Evolutionary conservation across 306 rosid genomes (phyloP).

Genomic region (Rosa persica): DNA sequence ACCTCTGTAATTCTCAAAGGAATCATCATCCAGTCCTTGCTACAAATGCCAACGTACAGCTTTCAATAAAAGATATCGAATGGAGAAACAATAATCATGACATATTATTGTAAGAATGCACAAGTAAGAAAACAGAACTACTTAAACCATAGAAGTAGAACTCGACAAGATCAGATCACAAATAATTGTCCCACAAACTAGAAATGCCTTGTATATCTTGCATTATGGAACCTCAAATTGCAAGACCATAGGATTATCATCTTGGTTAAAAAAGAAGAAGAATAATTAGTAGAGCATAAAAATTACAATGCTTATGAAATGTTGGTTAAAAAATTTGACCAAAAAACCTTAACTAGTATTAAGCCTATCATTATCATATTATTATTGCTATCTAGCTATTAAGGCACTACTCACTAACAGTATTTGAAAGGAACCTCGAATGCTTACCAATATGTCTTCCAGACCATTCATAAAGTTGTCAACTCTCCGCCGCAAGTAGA

Average conservation of each 20-base stretch:
- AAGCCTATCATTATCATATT: too few relatives aligned
- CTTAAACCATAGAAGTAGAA: neutral
- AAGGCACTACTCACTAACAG: neutral
- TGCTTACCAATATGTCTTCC: slow-evolving; percentile 64
- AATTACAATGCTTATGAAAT: too few relatives aligned
- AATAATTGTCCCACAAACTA: slow-evolving; percentile 4
- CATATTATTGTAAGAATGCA: slow-evolving; percentile 7
- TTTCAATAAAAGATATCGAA: too few relatives aligned
- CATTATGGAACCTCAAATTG: slow-evolving; percentile 8
- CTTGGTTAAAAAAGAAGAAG: neutral
- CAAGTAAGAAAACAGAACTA: slow-evolving; percentile 2
- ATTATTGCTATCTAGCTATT: too few relatives aligned
- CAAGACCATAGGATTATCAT: neutral
- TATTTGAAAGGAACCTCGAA: slow-evolving; percentile 8
- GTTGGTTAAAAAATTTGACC: too few relatives aligned
- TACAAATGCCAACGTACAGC: too few relatives aligned
- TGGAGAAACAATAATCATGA: neutral
- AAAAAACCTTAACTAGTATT: too few relatives aligned
- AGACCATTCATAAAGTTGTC: slow-evolving; percentile 65
- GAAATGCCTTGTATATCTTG: neutral
- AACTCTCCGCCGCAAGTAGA: slow-evolving; percentile 75
- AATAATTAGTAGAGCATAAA: too few relatives aligned
- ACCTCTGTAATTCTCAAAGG: too few relatives aligned
- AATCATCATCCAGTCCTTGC: too few relatives aligned
- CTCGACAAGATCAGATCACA: neutral